A percentile compares a stretch with the other conserved stretches of the same genome.
phyloP scores from a whole-genome alignment of 2,329 filamentous ascomycete genomes.

The Colletotrichum plurivorum region DNA sequence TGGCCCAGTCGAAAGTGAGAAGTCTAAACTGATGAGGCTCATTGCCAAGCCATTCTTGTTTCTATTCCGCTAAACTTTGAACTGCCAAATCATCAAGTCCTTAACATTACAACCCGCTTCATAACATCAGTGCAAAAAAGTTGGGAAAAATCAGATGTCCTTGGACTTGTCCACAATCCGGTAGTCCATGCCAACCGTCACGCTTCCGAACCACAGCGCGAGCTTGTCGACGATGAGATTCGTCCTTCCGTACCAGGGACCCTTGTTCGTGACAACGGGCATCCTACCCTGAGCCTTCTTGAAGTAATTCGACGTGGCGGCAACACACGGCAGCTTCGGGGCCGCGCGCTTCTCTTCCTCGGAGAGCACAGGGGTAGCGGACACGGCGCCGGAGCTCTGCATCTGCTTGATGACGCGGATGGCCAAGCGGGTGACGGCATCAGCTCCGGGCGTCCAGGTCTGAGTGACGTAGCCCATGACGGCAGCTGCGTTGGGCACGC shows the following conservation, averaged over 20 bases:
- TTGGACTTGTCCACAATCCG: slow-evolving; percentile 43
- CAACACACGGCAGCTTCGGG: slow-evolving; percentile 46
- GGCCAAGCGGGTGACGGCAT: slow-evolving; percentile 63
- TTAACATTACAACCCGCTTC: background rate
- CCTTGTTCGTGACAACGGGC: slow-evolving; percentile 52
- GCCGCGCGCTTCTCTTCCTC: slow-evolving; percentile 29
- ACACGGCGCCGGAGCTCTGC: slow-evolving; percentile 48
- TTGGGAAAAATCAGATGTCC: slow-evolving; percentile 41
- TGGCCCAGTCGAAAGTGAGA: background rate
- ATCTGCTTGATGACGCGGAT: slow-evolving; percentile 66
- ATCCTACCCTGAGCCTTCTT: slow-evolving; percentile 52
- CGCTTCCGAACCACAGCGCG: slow-evolving; percentile 48
- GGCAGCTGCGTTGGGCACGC: slow-evolving; percentile 73
- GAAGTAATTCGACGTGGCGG: slow-evolving; percentile 51
- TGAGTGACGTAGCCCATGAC: slow-evolving; percentile 76
- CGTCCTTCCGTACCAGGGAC: slow-evolving; percentile 53
- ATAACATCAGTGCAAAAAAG: slow-evolving; percentile 39
- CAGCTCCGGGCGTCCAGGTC: slow-evolving; percentile 77
- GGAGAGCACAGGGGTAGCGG: slow-evolving; percentile 24
- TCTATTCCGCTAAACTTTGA: background rate
- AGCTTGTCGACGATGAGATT: slow-evolving; percentile 49
- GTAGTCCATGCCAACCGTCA: slow-evolving; percentile 51
- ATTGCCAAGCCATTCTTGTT: background rate
- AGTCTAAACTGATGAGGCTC: background rate
- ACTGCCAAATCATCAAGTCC: background rate